These are phyloP conservation scores for Trichoderma hamatum DNA, from an alignment of 2,329 filamentous ascomycete species.

Conservation along the genomic window DNA sequence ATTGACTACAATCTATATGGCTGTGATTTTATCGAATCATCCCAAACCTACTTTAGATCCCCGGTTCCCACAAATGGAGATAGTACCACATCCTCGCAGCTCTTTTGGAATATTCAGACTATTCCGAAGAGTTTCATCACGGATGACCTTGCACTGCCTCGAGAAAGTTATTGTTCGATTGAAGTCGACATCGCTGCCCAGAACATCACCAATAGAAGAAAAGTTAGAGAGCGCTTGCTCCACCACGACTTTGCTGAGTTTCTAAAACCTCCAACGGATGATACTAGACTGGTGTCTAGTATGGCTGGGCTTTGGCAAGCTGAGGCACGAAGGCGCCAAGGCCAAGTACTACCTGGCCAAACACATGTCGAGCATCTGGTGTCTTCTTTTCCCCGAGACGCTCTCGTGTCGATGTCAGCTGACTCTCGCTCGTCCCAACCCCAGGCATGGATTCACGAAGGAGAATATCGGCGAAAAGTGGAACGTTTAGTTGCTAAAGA, in stretches of 20 bases:
- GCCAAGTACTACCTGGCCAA: constrained; percentile 62
- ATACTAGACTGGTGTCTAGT: constrained; percentile 85
- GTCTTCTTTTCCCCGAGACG: constrained; percentile 72
- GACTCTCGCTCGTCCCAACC: constrained; percentile 71
- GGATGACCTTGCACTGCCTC: constrained; percentile 67
- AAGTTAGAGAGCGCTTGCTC: constrained; percentile 74
- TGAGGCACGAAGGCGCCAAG: constrained; percentile 78
- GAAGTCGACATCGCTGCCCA: constrained; percentile 90
- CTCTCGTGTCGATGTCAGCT: constrained; percentile 85
- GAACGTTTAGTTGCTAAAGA: constrained; percentile 67
- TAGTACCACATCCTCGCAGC: constrained; percentile 59
- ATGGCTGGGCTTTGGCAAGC: constrained; percentile 94
- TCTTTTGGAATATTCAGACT: constrained; percentile 78
- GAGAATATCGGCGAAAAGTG: constrained; percentile 73
- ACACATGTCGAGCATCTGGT: constrained; percentile 64
- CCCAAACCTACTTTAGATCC: constrained; percentile 70
- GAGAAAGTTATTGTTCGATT: constrained; percentile 83
- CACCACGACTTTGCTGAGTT: constrained; percentile 88
- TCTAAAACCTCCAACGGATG: constrained; percentile 61
- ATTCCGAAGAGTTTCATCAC: constrained; percentile 55
- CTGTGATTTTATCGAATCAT: constrained; percentile 80
- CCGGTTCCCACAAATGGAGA: constrained; percentile 74
- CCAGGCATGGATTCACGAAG: constrained; percentile 92
- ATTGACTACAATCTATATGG: constrained; percentile 97
- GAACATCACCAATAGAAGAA: constrained; percentile 79